A percentile compares a stretch with the other conserved stretches of the same genome.
phyloP scores from a whole-genome alignment of 805 yeast genomes.

The Metschnikowia peoriensis region DNA sequence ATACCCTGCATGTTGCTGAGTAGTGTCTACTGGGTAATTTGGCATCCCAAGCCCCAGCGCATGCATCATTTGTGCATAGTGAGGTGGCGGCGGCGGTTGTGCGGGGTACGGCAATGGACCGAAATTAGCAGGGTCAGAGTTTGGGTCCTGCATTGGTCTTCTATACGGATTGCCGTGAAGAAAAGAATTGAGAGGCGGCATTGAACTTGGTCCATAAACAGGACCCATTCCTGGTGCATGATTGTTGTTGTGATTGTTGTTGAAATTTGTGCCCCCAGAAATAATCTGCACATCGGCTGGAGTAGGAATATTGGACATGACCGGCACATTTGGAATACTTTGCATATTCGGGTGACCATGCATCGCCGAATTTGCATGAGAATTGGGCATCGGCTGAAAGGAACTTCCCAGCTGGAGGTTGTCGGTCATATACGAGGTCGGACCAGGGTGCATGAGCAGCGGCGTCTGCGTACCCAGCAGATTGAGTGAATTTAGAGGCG shows the following conservation, averaged over 20 bases:
- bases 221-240: slow-evolving; percentile 1
- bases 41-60: neutral
- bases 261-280: neutral
- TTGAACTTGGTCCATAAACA: neutral
- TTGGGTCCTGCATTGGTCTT: slow-evolving; percentile 1
- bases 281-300: neutral
- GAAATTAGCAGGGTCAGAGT: slow-evolving; percentile 1
- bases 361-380: neutral
- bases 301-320: neutral
- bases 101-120: slow-evolving; percentile 1
- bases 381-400: neutral
- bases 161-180: neutral
- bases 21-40: neutral
- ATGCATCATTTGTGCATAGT: slow-evolving; percentile 1
- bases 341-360: neutral
- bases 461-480: slow-evolving; percentile 7
- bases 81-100: neutral
- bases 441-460: neutral
- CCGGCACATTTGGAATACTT: neutral
- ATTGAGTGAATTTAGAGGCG: slow-evolving; percentile 2
- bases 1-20: neutral
- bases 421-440: neutral
- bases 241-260: neutral
- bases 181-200: slow-evolving; percentile 1
- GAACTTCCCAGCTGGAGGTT: slow-evolving; percentile 1